phyloP scores from a whole-genome alignment of 2,329 filamentous ascomycete genomes.

The Penicillium rolfsii region DNA sequence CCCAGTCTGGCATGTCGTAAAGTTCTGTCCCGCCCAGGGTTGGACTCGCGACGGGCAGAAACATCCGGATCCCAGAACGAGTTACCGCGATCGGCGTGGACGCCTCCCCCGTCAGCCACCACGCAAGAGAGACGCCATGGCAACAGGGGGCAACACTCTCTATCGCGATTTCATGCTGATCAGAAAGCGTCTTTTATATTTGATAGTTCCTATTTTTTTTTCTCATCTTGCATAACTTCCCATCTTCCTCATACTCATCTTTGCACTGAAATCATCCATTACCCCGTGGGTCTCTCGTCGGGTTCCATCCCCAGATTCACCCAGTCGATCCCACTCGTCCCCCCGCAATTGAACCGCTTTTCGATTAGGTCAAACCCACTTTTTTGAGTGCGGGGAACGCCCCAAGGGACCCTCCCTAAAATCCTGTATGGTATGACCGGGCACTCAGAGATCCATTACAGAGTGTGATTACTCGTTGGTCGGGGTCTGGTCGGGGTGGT shows the following conservation, averaged over 20 bases:
- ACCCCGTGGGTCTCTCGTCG: slow-evolving; percentile 1
- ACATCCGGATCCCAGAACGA: not conserved
- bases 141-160: not conserved
- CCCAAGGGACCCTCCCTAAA: slow-evolving; percentile 5
- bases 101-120: slow-evolving; percentile 3
- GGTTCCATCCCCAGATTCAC: slow-evolving; percentile 14
- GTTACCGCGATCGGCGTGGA: slow-evolving; percentile 1
- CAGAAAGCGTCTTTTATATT: not conserved
- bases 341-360: slow-evolving; percentile 19
- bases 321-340: not conserved
- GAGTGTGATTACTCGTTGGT: not conserved
- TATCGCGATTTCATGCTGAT: not conserved
- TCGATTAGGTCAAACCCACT: slow-evolving; percentile 11
- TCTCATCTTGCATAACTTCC: not conserved
- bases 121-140: not conserved
- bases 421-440: slow-evolving; percentile 11
- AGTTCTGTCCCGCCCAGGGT: not conserved
- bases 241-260: not conserved
- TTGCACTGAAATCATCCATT: not conserved
- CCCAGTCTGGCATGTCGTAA: not conserved
- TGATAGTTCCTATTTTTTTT: not conserved
- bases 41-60: not conserved
- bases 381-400: slow-evolving; percentile 21
- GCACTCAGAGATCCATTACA: not conserved
- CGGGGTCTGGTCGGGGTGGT: not conserved